Percentiles rank a stretch among this genome's conserved stretches.
Conservation (phyloP, 1,284 basidiomycete genomes). For the Boletus holoroseus region DNA sequence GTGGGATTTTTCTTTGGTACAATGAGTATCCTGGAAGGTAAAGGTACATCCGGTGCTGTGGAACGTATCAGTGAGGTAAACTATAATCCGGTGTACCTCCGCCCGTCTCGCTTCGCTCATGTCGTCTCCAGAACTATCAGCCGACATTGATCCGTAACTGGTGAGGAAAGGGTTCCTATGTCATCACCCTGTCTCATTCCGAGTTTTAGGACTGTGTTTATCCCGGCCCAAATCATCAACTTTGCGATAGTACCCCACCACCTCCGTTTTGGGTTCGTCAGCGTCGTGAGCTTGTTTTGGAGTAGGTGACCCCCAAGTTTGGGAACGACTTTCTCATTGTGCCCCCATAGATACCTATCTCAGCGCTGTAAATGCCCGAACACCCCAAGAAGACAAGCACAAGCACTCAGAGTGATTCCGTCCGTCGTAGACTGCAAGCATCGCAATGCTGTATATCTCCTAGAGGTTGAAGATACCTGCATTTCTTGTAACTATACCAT, state of each 20-base stretch:
- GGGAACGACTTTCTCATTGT: conserved; percentile 15
- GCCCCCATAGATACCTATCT: conserved; percentile 42
- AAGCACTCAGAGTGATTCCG: conserved; percentile 8
- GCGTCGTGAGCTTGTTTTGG: conserved; percentile 82
- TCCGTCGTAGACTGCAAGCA: neutral
- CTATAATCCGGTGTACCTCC: neutral
- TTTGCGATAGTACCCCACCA: conserved; percentile 76
- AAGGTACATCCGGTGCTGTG: conserved; percentile 48
- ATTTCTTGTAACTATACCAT: conserved; percentile 15
- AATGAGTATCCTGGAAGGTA: conserved; percentile 71
- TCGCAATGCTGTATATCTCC: conserved; percentile 11
- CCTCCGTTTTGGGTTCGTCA: conserved; percentile 70
- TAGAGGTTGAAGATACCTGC: conserved; percentile 10
- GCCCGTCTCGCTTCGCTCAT: neutral
- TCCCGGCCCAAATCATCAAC: conserved; percentile 79
- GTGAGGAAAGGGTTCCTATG: conserved; percentile 33
- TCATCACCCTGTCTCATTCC: neutral
- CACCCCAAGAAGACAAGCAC: conserved; percentile 1
- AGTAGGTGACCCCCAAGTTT: conserved; percentile 46
- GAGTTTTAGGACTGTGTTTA: conserved; percentile 59
- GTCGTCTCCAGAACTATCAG: conserved; percentile 48
- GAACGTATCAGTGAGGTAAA: conserved; percentile 53
- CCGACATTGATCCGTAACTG: conserved; percentile 72
- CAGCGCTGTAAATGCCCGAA: conserved; percentile 40
- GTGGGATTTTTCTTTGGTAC: conserved; percentile 70